A percentile compares a stretch with the other conserved stretches of the same genome.
These are phyloP conservation scores for Pisolithus tinctorius DNA, from an alignment of 768 basidiomycete genomes.

Conservation along the genomic window DNA sequence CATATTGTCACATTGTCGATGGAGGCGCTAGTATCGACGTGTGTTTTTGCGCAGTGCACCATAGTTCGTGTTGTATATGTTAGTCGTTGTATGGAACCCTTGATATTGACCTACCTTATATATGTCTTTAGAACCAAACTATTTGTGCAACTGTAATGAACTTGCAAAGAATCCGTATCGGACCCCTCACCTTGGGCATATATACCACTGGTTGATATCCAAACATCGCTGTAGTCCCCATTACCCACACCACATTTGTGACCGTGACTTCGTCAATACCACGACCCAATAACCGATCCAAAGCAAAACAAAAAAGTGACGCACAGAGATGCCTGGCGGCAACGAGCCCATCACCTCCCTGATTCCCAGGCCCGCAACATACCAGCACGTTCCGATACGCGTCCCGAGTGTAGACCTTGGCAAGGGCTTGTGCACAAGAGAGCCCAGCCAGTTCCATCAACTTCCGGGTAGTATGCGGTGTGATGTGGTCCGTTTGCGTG, in stretches of 20 bases:
- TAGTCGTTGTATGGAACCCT: no score
- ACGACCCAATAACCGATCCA: not conserved
- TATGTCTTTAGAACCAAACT: conserved; percentile 91
- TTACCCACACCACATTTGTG: no score
- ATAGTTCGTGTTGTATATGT: no score
- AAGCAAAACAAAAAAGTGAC: conserved; percentile 11
- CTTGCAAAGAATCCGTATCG: no score
- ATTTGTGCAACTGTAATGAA: not conserved
- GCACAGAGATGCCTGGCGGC: conserved; percentile 90
- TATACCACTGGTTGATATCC: conserved; percentile 86
- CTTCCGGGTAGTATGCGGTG: conserved; percentile 31
- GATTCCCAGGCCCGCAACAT: conserved; percentile 96
- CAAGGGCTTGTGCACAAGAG: conserved; percentile 84
- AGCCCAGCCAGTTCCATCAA: conserved; percentile 96
- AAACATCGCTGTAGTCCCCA: conserved; percentile 62
- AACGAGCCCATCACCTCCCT: conserved; percentile 94
- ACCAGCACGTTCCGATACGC: conserved; percentile 78
- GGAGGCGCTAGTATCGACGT: conserved; percentile 51
- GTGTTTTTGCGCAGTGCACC: not conserved
- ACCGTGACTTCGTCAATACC: not conserved
- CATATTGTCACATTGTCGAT: conserved; percentile 86
- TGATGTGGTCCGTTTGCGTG: no score
- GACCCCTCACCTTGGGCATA: conserved; percentile 73
- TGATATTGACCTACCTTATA: conserved; percentile 52
- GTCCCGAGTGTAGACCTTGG: conserved; percentile 65